Evolutionary conservation across 75 land plant genomes (phyloP), one percentile per base, ranked within the genome.

Genomic region (Larix kaempferi): DNA sequence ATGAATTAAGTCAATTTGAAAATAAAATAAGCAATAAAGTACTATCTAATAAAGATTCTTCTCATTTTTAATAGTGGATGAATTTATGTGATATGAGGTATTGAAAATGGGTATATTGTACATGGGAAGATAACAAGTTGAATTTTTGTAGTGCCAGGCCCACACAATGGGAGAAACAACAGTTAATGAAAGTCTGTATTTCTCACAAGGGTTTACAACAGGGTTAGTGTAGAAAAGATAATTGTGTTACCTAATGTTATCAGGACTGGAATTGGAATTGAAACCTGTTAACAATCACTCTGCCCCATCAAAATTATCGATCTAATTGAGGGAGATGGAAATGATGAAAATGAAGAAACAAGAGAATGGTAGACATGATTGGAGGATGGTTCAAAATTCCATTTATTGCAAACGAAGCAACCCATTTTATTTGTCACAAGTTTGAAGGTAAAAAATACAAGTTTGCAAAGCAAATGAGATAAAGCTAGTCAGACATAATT

Each of bases 401-500:
- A 52, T 61, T 94, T 84, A 80, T 90, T 37, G 97, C 92, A 26
- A 88, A 77, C 73, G 87, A 86, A 66, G 89, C 90, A 33, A 94
- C 97, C 56, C 97, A 94, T 81, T 92, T 94, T 57, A 82, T 94
- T 64, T 92, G 97, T 86, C 92, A 92, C 84, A 94, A 94, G 71
- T 94, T 94, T 84, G 97, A 94, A 76, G 97, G 97, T 60, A 94
- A 94, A n/a, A 94, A 94, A 76, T 94, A 90, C 79, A 86, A 82
- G 12, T 89, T 94, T 60, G 97, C 95, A 41, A 89, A 89, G 44
- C 89, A 82, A 61, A 77, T 87, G 60, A 81, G 79, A 8, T 94
- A 65, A 92, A 92, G 74, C 88, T 94, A 49, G 88, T 94, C 15
- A 94, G 90, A 76, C 95, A 94, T 69, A 82, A 78, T 10, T 94